These are phyloP conservation scores for Calonectria leucothoes DNA, from an alignment of 2,329 filamentous ascomycete genomes.

Conservation along the genomic window DNA sequence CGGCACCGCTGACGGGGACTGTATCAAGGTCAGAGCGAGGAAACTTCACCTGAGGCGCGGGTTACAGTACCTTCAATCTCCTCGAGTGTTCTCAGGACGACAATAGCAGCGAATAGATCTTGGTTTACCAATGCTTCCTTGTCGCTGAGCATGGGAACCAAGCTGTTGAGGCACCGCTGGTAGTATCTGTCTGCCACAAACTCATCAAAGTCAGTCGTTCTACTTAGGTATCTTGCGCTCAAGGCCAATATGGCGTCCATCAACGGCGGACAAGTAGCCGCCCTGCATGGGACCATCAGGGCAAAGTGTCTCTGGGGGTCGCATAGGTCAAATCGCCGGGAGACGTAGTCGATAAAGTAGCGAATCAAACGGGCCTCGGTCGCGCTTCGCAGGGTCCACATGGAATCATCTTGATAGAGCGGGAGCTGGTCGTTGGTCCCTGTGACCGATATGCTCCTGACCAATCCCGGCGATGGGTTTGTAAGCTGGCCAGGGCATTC, in stretches of 20 bases:
- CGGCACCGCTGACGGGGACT: slow-evolving; percentile 9
- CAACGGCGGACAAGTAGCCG: slow-evolving; percentile 8
- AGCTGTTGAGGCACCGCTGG: slow-evolving; percentile 12
- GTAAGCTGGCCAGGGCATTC: not conserved
- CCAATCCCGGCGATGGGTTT: not conserved
- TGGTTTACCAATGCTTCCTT: slow-evolving; percentile 2
- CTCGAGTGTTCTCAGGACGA: slow-evolving; percentile 20
- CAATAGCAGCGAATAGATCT: slow-evolving; percentile 20
- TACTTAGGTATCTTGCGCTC: slow-evolving; percentile 16
- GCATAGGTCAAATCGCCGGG: slow-evolving; percentile 18
- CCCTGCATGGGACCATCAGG: slow-evolving; percentile 6
- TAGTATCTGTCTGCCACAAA: slow-evolving; percentile 15
- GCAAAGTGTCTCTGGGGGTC: slow-evolving; percentile 19
- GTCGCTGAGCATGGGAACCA: slow-evolving; percentile 5
- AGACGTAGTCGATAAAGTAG: slow-evolving; percentile 18
- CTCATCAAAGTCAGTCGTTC: slow-evolving; percentile 18
- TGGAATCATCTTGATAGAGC: slow-evolving; percentile 7
- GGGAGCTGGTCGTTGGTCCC: not conserved
- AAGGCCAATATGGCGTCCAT: slow-evolving; percentile 15
- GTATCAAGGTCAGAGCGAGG: not conserved
- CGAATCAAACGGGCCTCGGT: slow-evolving; percentile 9
- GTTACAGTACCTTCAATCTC: slow-evolving; percentile 15
- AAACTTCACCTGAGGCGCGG: not conserved
- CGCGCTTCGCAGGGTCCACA: slow-evolving; percentile 7
- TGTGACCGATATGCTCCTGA: not conserved